Conservation (phyloP, 1,284 basidiomycete species). For the Apiotrichum sp. region DNA sequence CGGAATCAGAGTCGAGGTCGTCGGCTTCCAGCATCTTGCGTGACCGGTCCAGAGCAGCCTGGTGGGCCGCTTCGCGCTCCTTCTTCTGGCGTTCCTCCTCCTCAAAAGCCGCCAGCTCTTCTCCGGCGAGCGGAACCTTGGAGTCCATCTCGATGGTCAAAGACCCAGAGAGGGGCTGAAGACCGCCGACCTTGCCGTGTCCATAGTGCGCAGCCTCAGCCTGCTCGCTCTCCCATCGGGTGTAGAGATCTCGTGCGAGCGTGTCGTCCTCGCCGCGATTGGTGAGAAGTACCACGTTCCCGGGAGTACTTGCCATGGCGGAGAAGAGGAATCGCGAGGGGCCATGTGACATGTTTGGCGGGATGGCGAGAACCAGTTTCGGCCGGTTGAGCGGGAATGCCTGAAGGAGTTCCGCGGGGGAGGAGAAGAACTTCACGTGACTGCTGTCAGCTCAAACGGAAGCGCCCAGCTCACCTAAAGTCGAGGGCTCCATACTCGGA, state of each 20-base stretch:
- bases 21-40: slow-evolving; percentile 82
- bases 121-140: slow-evolving; percentile 78
- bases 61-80: slow-evolving; percentile 79
- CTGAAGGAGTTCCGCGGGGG: slow-evolving; percentile 69
- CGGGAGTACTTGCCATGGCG: slow-evolving; percentile 70
- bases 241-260: slow-evolving; percentile 70
- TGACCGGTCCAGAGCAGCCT: slow-evolving; percentile 74
- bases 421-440: slow-evolving; percentile 82
- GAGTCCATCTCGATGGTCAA: slow-evolving; percentile 71
- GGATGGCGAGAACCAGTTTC: slow-evolving; percentile 88
- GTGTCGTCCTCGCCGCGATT: slow-evolving; percentile 71
- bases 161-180: slow-evolving; percentile 66
- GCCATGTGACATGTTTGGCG: slow-evolving; percentile 85
- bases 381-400: slow-evolving; percentile 78
- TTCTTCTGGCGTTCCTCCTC: slow-evolving; percentile 71
- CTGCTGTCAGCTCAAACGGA: slow-evolving; percentile 47
- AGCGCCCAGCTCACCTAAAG: slow-evolving; percentile 36
- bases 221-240: slow-evolving; percentile 66
- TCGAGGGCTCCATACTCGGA: slow-evolving; percentile 43
- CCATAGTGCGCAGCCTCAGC: slow-evolving; percentile 64
- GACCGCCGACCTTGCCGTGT: slow-evolving; percentile 76
- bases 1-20: slow-evolving; percentile 56
- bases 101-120: slow-evolving; percentile 75
- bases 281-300: slow-evolving; percentile 80
- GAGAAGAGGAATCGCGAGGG: slow-evolving; percentile 79